Evolutionary conservation across 768 basidiomycete species (phyloP), one percentile per base, ranked within the genome.

Genomic region (Suillus subluteus): DNA sequence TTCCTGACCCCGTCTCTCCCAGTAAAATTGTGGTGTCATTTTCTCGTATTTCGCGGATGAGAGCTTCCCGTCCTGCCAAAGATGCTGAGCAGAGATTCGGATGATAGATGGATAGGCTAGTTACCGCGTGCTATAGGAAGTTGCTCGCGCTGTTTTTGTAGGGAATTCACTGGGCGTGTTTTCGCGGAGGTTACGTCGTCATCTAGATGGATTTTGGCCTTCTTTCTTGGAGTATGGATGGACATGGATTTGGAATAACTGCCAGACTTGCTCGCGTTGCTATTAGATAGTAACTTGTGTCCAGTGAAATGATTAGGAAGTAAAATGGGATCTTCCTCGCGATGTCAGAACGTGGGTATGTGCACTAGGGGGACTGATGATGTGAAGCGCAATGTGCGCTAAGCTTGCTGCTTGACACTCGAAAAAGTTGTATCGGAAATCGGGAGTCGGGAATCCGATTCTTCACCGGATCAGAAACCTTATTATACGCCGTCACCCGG

Each of bases 1-100:
- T 99, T 68, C 98, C 98, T 23, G 96, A 98, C 15, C 98, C 98
- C 0, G 98, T 99, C 79, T 99, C 98, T 46, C 96, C 98, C 2
- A 99, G 85, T 11, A 99, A 86, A 54, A 99, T 88, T 1, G 90
- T 92, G 8, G 95, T 90, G 75, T 95, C 91, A 81, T 94, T 90
- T 68, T 88, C 84, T 38, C 79, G 78, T 62, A 97, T 89, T 76
- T 90, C 90, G 65, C 86, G 82, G 37, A 95, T 78, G 37, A 97
- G 83, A 37, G 89, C 88, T 30, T 93, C 90, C 74, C 84, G 88
- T 65, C 93, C 95, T 94, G 69, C 16, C 63, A 26, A 52, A 67
- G 66, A 40, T 4, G 43, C 37, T 46, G 64, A 13, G n/a, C 35
- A 44, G 4, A 50, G 11, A 52, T 13, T 64, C 48, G 44, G 44